Evolutionary conservation across 2,329 filamentous ascomycete species (phyloP), one percentile per base, ranked within the genome.

Genomic region (Penicillium crustosum): DNA sequence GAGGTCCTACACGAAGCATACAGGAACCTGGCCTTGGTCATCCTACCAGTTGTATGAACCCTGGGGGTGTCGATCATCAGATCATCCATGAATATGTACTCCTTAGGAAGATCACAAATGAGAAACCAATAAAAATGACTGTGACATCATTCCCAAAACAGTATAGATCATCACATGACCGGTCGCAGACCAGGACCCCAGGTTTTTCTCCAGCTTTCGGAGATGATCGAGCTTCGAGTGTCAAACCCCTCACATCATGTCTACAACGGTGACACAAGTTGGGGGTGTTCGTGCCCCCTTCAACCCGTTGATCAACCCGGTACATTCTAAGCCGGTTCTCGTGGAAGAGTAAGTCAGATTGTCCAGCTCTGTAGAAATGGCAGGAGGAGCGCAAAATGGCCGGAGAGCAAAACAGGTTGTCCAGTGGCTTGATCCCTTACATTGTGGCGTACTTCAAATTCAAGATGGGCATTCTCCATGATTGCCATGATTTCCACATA

Each of bases 261-360:
- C 58, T 36, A 50, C 33, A 49, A 29, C 43, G 13, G 49, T 58
- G 15, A 57, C 59, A 50, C 39, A 47, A 27, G 21, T 62, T 55
- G 60, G 64, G 68, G 52, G 61, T 43, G 42, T 53, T 23, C 69
- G 65, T 38, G 62, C 66, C 27, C 63, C 60, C 36, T 85, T 81
- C 64, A 80, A 79, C 45, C 82, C 82, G 1, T 70, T 85, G 53
- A 80, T 83, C 63, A 81, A 81, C 61, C 77, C 78, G n/a, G 73
- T 80, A 47, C 69, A 77, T 44, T 65, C 74, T 19, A 79, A 77
- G 59, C 82, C 83, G 4, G 79, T 84, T 13, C 68, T 78, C 31
- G 76, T 82, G 29, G 76, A 81, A 60, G 75, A 79, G 79, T 82
- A 74, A 66, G 76, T 67, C 41, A 6, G 57, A 17, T 13, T 10